Conservation (phyloP, 768 basidiomycete genomes). For the Tubosaeta brunneosetosa region DNA sequence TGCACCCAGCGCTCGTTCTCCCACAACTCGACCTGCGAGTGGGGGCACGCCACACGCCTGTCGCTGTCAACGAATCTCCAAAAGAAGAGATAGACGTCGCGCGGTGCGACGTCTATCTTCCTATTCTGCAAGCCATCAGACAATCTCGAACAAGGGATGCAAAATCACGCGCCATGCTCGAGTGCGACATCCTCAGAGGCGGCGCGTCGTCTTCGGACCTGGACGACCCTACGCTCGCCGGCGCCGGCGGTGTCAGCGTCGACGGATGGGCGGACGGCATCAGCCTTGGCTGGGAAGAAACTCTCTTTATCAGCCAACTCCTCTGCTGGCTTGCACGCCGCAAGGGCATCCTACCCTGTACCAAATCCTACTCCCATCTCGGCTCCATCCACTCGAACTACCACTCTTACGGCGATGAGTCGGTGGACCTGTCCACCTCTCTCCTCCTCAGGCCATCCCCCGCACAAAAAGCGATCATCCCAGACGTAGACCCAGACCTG, state of each 20-base stretch:
- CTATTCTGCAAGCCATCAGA: constrained; percentile 35
- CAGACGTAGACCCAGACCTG: not conserved
- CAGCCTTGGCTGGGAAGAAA: constrained; percentile 66
- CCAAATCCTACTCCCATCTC: not conserved
- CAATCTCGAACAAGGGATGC: constrained; percentile 33
- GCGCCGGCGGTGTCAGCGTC: constrained; percentile 24
- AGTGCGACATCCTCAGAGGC: constrained; percentile 53
- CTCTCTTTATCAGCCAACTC: constrained; percentile 59
- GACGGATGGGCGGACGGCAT: constrained; percentile 43
- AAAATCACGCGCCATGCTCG: constrained; percentile 65
- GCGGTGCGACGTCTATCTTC: constrained; percentile 40
- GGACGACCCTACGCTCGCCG: constrained; percentile 19
- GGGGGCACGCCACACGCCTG: constrained; percentile 58
- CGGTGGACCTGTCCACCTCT: constrained; percentile 20
- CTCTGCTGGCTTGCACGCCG: constrained; percentile 64
- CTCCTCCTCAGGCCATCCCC: constrained; percentile 24
- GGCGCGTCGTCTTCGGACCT: constrained; percentile 48
- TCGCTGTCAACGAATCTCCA: constrained; percentile 57
- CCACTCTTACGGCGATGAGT: constrained; percentile 19
- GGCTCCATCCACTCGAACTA: constrained; percentile 18
- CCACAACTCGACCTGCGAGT: constrained; percentile 68
- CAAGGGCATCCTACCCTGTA: constrained; percentile 31
- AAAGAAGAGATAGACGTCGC: constrained; percentile 31
- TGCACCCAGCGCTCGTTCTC: constrained; percentile 77
- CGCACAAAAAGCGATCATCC: not conserved